Evolutionary conservation across 2,329 filamentous ascomycete species (phyloP), one percentile per base, ranked within the genome.

Genomic region (Cladosporium colombiae): DNA sequence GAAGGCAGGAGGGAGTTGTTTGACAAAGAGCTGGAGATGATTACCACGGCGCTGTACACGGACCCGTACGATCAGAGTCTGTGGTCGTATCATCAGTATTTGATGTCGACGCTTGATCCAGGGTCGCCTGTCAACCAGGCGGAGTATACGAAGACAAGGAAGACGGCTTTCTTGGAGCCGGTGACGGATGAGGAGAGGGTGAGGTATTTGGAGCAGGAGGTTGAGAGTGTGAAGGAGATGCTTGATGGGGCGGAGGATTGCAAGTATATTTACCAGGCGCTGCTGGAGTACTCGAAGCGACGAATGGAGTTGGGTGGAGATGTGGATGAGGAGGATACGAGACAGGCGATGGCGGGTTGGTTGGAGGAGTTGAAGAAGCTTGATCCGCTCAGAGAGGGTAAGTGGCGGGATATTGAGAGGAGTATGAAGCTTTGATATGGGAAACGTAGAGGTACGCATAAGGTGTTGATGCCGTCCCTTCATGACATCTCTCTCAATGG

Each of bases 1-100:
- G 79, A 77, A 23, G 85, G 87, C 57, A 85, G 95, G 64, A 85
- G 83, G 72, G 80, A 81, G 46, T 90, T 97, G 73, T 81, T 98
- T 10, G 88, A 94, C 62, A 81, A 88, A 70, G 95, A 99, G 79
- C 83, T 98, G 60, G 83, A 86, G 29, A 81, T 91, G 52, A 89
- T 97, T 29, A 88, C 90, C 64, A 86, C 89, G 65, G 93, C 91
- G 0, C 83, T 98, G 58, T 95, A 93, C 67, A 91, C 92, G 44
- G 93, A 96, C 66, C 93, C 94, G 0, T 93, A 96, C 71, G 94
- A 98, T 75, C 94, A 98, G 75, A 97, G 93, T 21, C 83, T 97
- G 6, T 99, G 95, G 93, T 97, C 96, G 78, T 98, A 99, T 75
- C 93, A 98, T 77, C 91, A 95, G 72, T 96, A 90, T 74, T 81